Evolutionary conservation across 2,329 filamentous ascomycete genomes (phyloP).

Genomic region (Pseudogymnoascus sp.): DNA sequence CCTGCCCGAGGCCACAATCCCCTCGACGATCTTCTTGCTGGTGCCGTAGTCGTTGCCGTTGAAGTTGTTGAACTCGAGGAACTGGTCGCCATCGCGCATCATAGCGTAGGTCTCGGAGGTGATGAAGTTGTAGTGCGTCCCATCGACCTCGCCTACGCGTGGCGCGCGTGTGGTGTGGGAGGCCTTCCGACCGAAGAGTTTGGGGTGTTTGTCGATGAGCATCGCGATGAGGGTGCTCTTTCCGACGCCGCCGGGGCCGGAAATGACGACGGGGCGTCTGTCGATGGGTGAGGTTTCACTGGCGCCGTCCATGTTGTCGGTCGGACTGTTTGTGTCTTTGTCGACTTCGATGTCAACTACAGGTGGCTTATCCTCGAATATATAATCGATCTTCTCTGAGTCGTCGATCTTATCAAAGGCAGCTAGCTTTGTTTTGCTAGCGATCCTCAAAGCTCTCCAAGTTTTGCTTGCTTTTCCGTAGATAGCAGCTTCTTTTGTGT

Average conservation of each 20-base stretch:
- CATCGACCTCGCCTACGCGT: slow-evolving; percentile 43
- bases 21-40: slow-evolving; percentile 44
- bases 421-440: slow-evolving; percentile 64
- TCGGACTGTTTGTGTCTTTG: background rate
- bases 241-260: slow-evolving; percentile 54
- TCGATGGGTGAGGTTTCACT: slow-evolving; percentile 37
- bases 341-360: background rate
- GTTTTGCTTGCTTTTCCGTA: slow-evolving; percentile 79
- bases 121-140: slow-evolving; percentile 50
- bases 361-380: slow-evolving; percentile 43
- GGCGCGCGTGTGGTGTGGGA: slow-evolving; percentile 48
- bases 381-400: slow-evolving; percentile 58
- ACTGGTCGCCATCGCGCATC: slow-evolving; percentile 52
- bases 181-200: slow-evolving; percentile 54
- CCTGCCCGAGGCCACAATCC: slow-evolving; percentile 46
- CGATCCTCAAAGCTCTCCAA: slow-evolving; percentile 81
- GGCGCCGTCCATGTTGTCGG: background rate
- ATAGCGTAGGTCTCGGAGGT: slow-evolving; percentile 47
- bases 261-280: slow-evolving; percentile 55
- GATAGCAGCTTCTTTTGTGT: slow-evolving; percentile 49
- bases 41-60: slow-evolving; percentile 49
- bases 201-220: slow-evolving; percentile 55
- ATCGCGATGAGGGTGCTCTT: slow-evolving; percentile 57
- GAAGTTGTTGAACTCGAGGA: slow-evolving; percentile 48
- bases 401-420: slow-evolving; percentile 84